A percentile compares a stretch with the other conserved stretches of the same genome.
These are phyloP conservation scores for Neolecta irregularis DNA, from an alignment of 1,139 yeast genomes.

Conservation along the genomic window DNA sequence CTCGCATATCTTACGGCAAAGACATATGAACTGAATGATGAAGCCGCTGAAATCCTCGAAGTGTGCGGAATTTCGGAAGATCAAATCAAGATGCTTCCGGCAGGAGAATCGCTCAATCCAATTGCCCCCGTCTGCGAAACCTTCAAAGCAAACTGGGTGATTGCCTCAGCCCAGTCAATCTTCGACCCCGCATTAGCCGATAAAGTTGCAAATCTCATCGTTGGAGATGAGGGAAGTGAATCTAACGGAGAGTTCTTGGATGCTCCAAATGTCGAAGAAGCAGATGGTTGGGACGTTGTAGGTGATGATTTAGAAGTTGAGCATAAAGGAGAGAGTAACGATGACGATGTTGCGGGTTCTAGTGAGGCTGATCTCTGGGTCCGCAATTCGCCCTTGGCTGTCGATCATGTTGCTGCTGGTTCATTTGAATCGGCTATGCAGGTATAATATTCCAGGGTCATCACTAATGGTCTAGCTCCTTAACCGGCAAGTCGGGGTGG, in stretches of 20 bases:
- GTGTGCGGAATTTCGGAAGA: constrained; percentile 46
- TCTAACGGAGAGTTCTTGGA: constrained; percentile 4
- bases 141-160: constrained; percentile 53
- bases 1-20: constrained; percentile 90
- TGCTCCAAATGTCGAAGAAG: constrained; percentile 19
- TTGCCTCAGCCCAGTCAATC: constrained; percentile 54
- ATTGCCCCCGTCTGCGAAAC: constrained; percentile 33
- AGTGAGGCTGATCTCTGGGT: constrained; percentile 72
- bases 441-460: neutral
- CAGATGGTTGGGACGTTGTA: constrained; percentile 22
- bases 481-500: constrained; percentile 76
- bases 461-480: constrained; percentile 37
- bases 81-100: constrained; percentile 54
- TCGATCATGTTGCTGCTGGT: constrained; percentile 90
- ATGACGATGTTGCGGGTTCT: constrained; percentile 35
- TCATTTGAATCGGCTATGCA: constrained; percentile 85
- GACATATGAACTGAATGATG: constrained; percentile 61
- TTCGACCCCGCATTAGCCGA: constrained; percentile 77
- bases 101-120: constrained; percentile 28
- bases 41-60: constrained; percentile 54
- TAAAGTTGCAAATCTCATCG: constrained; percentile 47
- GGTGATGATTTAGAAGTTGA: constrained; percentile 42
- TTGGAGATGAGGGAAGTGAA: constrained; percentile 31
- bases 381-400: constrained; percentile 78
- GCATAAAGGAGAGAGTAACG: constrained; percentile 45